Base-by-base conservation (phyloP, 306 rosid species). In the Sophora flavescens region DNA sequence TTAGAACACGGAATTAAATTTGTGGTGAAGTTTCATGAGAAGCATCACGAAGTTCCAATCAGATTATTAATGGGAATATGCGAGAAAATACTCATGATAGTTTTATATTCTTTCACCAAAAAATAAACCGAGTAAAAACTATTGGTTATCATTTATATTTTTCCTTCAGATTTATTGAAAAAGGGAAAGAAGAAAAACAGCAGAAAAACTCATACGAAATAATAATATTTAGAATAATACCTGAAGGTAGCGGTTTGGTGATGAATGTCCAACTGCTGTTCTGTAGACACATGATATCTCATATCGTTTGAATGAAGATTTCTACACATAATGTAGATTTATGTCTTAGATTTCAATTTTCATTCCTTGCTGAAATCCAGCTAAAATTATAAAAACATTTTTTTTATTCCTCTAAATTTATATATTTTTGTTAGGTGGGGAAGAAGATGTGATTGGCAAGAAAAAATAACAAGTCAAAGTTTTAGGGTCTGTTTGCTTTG, bases 211-310 rank as follows among this genome's bases (percentile, higher is more conserved):
- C 28, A 33, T 47, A 52, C 62, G 71, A 50, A 69, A 61, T 28
- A 53, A 26, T 41, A 12, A 65, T 36, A 71, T 51, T 70, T 32
- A 56, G 52, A 76, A 58, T 72, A 53, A 71, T 84, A 95, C 98
- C 95, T 94, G 98, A 75, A 94, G 96, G 88, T 85, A 90, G 74
- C 86, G 93, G 84, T 87, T 95, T 76, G 98, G 98, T 41, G 98
- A 79, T 72, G 98, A 89, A 78, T 90, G 98, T 51, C 98, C 98
- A 85, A 95, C 76, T 60, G 96, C 96, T 84, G 91, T 88, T 89
- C 98, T 87, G 75, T 89, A 89, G 72, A 95, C 97, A 30, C 68
- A 81, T 0, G 98, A 85, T 85, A 90, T 84, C 83, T 92, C 98
- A 58, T 86, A 95, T 76, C 97, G 85, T 84, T 95, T 95, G 86